Base-by-base conservation (phyloP, 208 protist species). In the Plasmodiophora brassicae region DNA sequence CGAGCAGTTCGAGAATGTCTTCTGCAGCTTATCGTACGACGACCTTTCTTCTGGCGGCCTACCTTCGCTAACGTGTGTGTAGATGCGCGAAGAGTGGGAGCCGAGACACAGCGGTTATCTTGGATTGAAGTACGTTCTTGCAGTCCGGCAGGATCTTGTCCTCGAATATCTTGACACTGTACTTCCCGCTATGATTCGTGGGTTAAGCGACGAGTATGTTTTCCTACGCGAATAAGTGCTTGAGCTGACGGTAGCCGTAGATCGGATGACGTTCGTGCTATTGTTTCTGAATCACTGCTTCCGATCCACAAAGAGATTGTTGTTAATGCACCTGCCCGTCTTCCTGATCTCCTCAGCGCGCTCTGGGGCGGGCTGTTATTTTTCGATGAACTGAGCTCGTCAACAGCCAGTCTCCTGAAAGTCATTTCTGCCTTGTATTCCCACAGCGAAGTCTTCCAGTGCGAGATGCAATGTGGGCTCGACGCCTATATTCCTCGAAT, bases 91-190 rank as follows among this genome's bases (percentile, higher is more conserved):
- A 38, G 28, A 38, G 57, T 90, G 88, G 88, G 83, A 91, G 83
- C 45, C 78, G 35, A 86, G 89, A 28, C 89, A 91, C 84, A 87
- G 46, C 38, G 89, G 86, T 8, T 44, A 87, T 45, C 53, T 91
- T 20, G 89, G 72, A 0, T 60, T 91, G 50, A 91, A 91, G 65
- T 50, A 43, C 25, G 83, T 53, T 8, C 41, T 78, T 32, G 65
- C 65, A 44, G 65, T 78, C 41, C 65, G 65, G n/a, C 14, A 32
- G 41, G 65, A 78, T 32, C 5, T 78, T 38, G n/a, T 78, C n/a
- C 32, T 5, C 5, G 20, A 5, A n/a, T 32, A 22, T 50, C 41
- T 85, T n/a, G 14, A 28, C 10, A n/a, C 36, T 46, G 10, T 85
- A 8, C 36, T 45, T 5, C 43, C 83, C 22, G 5, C 39, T 35